Conservation (phyloP, 1,284 basidiomycete species). For the Leccinum brunneo-olivaceum region DNA sequence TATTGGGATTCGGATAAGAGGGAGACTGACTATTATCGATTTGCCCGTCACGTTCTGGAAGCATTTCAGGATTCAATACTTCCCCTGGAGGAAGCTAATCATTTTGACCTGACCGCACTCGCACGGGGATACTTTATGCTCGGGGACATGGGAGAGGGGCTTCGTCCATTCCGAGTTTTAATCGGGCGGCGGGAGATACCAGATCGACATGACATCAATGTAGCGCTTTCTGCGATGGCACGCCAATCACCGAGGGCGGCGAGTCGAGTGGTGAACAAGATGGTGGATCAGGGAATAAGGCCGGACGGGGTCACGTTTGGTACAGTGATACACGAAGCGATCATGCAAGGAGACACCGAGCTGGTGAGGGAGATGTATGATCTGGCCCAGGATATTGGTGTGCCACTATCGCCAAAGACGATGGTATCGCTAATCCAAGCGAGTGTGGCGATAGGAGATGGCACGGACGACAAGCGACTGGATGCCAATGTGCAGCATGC, state of each 20-base stretch:
- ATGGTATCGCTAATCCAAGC: constrained; percentile 44
- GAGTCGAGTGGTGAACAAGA: constrained; percentile 40
- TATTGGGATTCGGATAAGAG: constrained; percentile 3
- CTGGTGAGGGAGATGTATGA: constrained; percentile 41
- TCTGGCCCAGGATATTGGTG: constrained; percentile 32
- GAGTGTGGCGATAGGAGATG: constrained; percentile 28
- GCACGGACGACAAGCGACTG: constrained; percentile 23
- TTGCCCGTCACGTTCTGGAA: constrained; percentile 41
- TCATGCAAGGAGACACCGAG: constrained; percentile 36
- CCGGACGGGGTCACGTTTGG: constrained; percentile 52
- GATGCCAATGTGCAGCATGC: constrained; percentile 36
- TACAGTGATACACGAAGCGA: constrained; percentile 53
- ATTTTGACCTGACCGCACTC: constrained; percentile 50
- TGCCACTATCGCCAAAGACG: constrained; percentile 41
- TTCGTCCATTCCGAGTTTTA: constrained; percentile 42
- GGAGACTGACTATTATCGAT: constrained; percentile 24
- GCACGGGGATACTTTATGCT: constrained; percentile 57
- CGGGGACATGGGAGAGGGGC: constrained; percentile 42
- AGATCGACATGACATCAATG: constrained; percentile 58
- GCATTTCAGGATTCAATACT: constrained; percentile 38
- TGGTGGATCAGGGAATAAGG: constrained; percentile 40
- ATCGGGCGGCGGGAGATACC: constrained; percentile 45
- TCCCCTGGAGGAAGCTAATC: constrained; percentile 43
- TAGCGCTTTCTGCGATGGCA: constrained; percentile 51
- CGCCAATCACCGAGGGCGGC: constrained; percentile 42